Conservation (phyloP, 495 filamentous ascomycete genomes). For the Penicillium argentinense region DNA sequence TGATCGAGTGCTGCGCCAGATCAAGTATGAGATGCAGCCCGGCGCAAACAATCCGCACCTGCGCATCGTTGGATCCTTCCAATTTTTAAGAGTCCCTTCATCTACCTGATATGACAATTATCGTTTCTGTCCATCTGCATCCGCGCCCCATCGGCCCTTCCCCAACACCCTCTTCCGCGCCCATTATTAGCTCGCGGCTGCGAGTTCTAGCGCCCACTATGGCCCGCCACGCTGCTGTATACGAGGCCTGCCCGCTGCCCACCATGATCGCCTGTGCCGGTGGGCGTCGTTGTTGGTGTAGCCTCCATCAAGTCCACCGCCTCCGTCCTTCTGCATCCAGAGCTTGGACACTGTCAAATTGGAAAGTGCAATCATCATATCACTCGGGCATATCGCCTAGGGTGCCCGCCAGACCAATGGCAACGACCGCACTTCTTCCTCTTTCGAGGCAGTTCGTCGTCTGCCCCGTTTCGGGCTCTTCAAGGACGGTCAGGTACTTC, state of each 20-base stretch:
- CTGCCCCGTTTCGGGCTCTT: not conserved
- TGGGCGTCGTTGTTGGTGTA: no score
- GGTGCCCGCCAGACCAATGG: no score
- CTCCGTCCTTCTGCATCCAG: not conserved
- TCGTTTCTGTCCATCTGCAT: not conserved
- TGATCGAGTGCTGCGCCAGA: not conserved
- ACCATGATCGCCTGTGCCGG: no score
- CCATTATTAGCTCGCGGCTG: not conserved
- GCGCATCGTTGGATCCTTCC: constrained; percentile 12
- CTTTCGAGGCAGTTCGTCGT: not conserved
- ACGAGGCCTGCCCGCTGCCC: not conserved
- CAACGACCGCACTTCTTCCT: no score
- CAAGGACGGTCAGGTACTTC: not conserved
- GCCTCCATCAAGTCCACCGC: not conserved
- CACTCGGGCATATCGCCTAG: no score
- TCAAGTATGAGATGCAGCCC: constrained; percentile 5
- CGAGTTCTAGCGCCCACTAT: not conserved
- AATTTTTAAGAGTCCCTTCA: no score
- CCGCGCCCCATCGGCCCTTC: not conserved
- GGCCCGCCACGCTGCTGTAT: not conserved
- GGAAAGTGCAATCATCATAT: not conserved
- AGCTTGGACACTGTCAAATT: not conserved
- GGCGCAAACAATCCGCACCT: constrained; percentile 13
- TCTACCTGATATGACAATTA: not conserved
- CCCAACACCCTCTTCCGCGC: not conserved